A percentile compares a stretch with the other conserved stretches of the same genome.
phyloP scores from a whole-genome alignment of 495 filamentous ascomycete genomes.

The Annulohypoxylon bovei region DNA sequence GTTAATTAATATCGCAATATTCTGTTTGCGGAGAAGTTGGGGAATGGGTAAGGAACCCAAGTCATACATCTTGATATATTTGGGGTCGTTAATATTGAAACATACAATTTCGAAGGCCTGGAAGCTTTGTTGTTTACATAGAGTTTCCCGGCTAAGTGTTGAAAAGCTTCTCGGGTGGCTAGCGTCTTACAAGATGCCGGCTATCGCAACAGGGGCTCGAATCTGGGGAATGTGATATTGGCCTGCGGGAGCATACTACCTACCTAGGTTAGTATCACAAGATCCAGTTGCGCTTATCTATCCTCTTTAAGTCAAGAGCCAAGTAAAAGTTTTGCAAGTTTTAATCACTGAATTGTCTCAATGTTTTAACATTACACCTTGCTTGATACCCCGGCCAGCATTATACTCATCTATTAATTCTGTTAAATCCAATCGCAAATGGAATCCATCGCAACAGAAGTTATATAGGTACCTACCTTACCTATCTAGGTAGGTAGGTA shows the following conservation, averaged over 20 bases:
- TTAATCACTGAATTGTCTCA: too few species aligned
- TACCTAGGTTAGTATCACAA: not conserved
- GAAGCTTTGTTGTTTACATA: constrained; percentile 8
- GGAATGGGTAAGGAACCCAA: constrained; percentile 5
- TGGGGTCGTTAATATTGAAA: constrained; percentile 15
- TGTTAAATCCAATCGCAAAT: too few species aligned
- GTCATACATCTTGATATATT: not conserved
- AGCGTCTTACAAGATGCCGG: not conserved
- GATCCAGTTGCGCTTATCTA: not conserved
- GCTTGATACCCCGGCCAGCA: too few species aligned
- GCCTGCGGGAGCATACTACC: not conserved
- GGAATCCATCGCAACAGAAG: too few species aligned
- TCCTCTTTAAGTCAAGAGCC: not conserved
- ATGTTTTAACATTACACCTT: too few species aligned
- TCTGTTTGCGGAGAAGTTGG: constrained; percentile 27
- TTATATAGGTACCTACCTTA: too few species aligned
- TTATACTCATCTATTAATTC: too few species aligned
- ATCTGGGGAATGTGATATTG: constrained; percentile 5
- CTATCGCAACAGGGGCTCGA: not conserved
- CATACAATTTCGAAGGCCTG: constrained; percentile 7
- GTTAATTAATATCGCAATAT: constrained; percentile 26
- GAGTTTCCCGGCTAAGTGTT: constrained; percentile 20
- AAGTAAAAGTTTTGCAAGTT: not conserved
- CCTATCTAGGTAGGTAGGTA: too few species aligned
- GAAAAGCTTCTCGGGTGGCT: constrained; percentile 6